Evolutionary conservation across 2,329 filamentous ascomycete species (phyloP), one percentile per base, ranked within the genome.

Genomic region (Thielaviopsis euricoi): DNA sequence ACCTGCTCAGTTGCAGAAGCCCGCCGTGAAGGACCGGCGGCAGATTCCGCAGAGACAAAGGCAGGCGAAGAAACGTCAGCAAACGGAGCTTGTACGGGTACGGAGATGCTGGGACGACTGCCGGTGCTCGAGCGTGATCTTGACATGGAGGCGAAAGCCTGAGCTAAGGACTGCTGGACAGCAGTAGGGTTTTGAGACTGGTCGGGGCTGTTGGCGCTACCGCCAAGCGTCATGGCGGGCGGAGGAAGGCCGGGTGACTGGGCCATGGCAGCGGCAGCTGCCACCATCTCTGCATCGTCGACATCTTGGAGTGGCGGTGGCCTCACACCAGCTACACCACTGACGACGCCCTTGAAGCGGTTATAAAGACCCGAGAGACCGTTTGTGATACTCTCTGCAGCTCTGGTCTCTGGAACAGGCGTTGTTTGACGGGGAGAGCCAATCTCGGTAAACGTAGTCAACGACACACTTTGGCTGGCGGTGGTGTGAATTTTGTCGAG

Each of bases 401-500:
- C 76, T 67, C 88, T 89, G 60, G 75, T 81, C 64, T 95, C 89
- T 23, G 76, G 70, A 15, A 74, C 71, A 1, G 77, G 74, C 1
- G 80, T 72, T 1, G 78, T 73, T 0, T 86, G 83, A 5, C 84
- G 83, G 0, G 85, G 83, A 0, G 85, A 78, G 0, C 86, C 87
- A 65, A 95, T 90, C 66, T 96, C 90, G 71, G 94, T 94, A 71
- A 97, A 97, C 9, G 89, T 94, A 2, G 91, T 97, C 53, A 97
- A 76, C 37, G 83, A 81, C 62, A 86, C 86, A 37, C 87, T 87
- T 67, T 87, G 86, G 66, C 87, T 94, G n/a, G 90, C 89, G 6
- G 87, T 83, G 55, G 77, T 89, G 70, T 96, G 91, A 63, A 96
- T 95, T 65, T 87, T 84, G 70, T 95, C 86, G 61, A 96, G 81